Base-by-base conservation (phyloP, 1,139 yeast genomes). In the Diutina mesorugosa region DNA sequence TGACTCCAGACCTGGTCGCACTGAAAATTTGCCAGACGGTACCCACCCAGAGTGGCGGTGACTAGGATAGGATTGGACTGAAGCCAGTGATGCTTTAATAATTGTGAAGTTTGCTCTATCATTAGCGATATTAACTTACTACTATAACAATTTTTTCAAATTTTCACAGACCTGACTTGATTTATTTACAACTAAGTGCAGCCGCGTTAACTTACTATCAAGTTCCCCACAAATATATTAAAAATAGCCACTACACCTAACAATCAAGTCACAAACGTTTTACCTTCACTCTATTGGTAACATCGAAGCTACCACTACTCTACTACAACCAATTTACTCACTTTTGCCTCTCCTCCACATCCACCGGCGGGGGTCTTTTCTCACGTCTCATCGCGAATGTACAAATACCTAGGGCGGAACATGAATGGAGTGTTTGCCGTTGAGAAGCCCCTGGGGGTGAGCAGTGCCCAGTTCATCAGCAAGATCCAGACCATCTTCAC, bases 381-480 rank as follows among this genome's bases (percentile, higher is more conserved):
- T 32, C 53, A 32, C 16, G 41, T 12, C 53, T 32, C 41, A 16
- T 32, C 8, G 21, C 14, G 53, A n/a, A 63, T 63, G 65, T 57
- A 61, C 55, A 58, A 59, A 57, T 62, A 51, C 57, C 52, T 58
- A 32, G 56, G 58, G 12, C 56, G 57, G 47, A 61, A 55, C 41
- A 85, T 87, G 93, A 86, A 87, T 64, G 99, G 99, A 55, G 80
- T 91, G 3, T 89, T 93, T 73, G 98, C 98, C n/a, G 81, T 93
- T 52, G 85, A 86, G 64, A 93, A 93, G 67, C 98, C 98, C 0
- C 73, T 84, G 14, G 97, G 97, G 0, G 77, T 85, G n/a, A 76
- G 95, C 0, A 90, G 97, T 0, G 81, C 91, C 26, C 81, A 84
- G 58, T 83, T 88, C 58, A 77, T 93, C 57, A 78, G 80, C 53